Percentiles rank a stretch among this genome's conserved stretches.
phyloP scores from a whole-genome alignment of 805 yeast species.

The Lipomyces anomalus region DNA sequence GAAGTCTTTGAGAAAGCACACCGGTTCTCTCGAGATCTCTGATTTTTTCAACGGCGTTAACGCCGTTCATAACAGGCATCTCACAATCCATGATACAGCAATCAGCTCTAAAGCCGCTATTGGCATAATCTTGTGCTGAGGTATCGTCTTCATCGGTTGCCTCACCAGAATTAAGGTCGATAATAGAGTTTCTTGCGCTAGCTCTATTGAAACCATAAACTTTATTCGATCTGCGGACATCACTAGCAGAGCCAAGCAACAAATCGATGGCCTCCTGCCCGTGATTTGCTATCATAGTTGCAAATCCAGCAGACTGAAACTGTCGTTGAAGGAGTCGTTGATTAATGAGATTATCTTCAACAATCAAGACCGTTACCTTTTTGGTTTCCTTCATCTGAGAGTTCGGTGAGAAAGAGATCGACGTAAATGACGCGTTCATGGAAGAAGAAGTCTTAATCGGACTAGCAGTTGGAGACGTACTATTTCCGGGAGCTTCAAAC shows the following conservation, averaged over 20 bases:
- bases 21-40: constrained; percentile 15
- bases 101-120: constrained; percentile 1
- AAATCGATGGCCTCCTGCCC: constrained; percentile 79
- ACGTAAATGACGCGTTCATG: not conserved
- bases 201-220: too few species aligned
- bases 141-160: not conserved
- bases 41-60: constrained; percentile 28
- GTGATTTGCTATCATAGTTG: constrained; percentile 75
- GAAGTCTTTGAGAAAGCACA: constrained; percentile 8
- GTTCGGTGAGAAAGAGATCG: too few species aligned
- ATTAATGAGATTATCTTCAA: constrained; percentile 90
- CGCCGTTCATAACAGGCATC: constrained; percentile 27
- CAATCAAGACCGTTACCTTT: constrained; percentile 63
- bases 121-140: not conserved
- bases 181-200: too few species aligned
- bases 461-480: not conserved
- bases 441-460: not conserved
- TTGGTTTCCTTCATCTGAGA: too few species aligned
- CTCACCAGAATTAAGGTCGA: too few species aligned
- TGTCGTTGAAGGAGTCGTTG: constrained; percentile 89
- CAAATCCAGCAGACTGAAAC: constrained; percentile 77
- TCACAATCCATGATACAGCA: constrained; percentile 25
- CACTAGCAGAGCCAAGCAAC: constrained; percentile 1
- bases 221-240: too few species aligned
- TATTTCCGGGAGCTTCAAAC: not conserved